Evolutionary conservation across 352 stramenopile species (phyloP).

Genomic region (Phytophthora quininea): DNA sequence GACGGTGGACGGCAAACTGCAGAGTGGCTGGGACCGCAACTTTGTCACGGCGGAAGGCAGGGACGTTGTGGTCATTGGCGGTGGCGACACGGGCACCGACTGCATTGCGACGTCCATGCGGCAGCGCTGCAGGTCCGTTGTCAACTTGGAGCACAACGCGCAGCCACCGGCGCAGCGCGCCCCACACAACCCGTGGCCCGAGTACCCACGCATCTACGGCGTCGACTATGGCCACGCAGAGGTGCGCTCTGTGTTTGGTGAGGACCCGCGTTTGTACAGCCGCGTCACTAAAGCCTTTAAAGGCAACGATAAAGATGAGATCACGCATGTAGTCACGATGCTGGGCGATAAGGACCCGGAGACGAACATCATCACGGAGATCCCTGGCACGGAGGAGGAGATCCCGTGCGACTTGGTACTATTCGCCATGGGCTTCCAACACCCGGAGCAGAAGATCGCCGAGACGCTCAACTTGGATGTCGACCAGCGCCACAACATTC

Average conservation of each 20-base stretch:
- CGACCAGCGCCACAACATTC: conserved; percentile 95
- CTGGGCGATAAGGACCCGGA: conserved; percentile 60
- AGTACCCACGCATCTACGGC: conserved; percentile 97
- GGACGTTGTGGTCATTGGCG: conserved; percentile 98
- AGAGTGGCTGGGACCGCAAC: conserved; percentile 94
- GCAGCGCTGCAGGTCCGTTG: conserved; percentile 95
- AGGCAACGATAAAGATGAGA: conserved; percentile 72
- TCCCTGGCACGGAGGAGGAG: conserved; percentile 91
- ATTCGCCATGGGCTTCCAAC: conserved; percentile 97
- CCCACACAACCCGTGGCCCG: conserved; percentile 96
- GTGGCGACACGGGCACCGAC: conserved; percentile 97
- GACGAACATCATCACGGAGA: conserved; percentile 71
- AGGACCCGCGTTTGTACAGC: conserved; percentile 90
- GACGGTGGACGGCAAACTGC: conserved; percentile 94
- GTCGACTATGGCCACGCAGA: conserved; percentile 99
- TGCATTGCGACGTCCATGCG: conserved; percentile 99
- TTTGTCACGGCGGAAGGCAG: conserved; percentile 97
- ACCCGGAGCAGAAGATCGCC: conserved; percentile 92
- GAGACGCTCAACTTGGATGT: conserved; percentile 91
- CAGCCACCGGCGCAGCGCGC: conserved; percentile 91
- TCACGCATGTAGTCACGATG: conserved; percentile 80
- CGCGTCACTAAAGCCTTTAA: conserved; percentile 80
- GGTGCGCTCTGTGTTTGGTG: conserved; percentile 90
- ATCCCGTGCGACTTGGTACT: conserved; percentile 95
- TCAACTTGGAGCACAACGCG: conserved; percentile 97